Percentiles rank a stretch among this genome's conserved stretches.
Evolutionary conservation across 192 early-diverging fungal genomes (phyloP).

Genomic region (Endogone sp.): DNA sequence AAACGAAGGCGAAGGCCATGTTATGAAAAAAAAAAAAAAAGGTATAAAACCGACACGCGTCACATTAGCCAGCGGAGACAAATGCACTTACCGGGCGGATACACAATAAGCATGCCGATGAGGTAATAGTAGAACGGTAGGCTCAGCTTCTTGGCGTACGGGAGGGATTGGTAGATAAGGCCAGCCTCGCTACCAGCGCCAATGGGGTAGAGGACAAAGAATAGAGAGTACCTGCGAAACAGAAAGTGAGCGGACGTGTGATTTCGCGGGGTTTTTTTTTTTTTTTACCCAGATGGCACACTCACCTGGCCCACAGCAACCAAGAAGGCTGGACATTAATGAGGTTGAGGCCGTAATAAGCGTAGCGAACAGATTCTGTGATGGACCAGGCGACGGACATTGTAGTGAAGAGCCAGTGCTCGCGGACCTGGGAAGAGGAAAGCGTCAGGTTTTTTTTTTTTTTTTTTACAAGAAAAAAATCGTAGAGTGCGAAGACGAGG

Average conservation of each 20-base stretch:
- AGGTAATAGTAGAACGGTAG: slow-evolving; percentile 53
- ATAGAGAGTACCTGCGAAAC: slow-evolving; percentile 83
- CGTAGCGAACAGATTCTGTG: slow-evolving; percentile 89
- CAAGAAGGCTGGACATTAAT: slow-evolving; percentile 50
- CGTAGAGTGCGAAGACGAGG: no score
- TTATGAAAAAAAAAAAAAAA: slow-evolving; percentile 2
- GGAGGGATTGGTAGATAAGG: slow-evolving; percentile 69
- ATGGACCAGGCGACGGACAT: slow-evolving; percentile 92
- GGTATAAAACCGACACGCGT: slow-evolving; percentile 1
- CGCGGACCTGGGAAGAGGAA: slow-evolving; percentile 42
- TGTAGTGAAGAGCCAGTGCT: slow-evolving; percentile 63
- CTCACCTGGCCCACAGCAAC: slow-evolving; percentile 53
- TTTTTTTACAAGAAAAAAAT: background rate
- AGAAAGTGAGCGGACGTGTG: background rate
- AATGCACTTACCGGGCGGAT: slow-evolving; percentile 70
- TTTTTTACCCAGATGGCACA: background rate
- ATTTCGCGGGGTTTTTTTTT: no score
- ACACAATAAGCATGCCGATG: slow-evolving; percentile 57
- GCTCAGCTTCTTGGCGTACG: slow-evolving; percentile 46
- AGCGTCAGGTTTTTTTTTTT: no score
- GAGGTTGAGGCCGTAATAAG: slow-evolving; percentile 81
- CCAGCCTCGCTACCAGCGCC: slow-evolving; percentile 84
- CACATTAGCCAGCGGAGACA: background rate
- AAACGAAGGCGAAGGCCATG: slow-evolving; percentile 5
- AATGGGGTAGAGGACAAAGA: slow-evolving; percentile 88